Conservation (phyloP, 257 asterid genomes). For the Capsicum pubescens region DNA sequence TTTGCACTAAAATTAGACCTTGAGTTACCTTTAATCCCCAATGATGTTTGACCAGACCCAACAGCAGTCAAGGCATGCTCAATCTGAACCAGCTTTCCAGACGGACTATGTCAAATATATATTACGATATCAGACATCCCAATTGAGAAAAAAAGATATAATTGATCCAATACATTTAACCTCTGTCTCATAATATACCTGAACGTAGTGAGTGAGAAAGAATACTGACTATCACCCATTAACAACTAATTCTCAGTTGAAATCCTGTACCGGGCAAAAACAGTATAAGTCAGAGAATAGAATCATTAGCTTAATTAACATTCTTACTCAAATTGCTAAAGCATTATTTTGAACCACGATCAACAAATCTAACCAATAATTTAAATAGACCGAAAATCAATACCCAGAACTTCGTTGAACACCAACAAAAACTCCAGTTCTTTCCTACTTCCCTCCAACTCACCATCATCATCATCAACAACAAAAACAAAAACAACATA, state of each 20-base stretch:
- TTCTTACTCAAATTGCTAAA: neutral
- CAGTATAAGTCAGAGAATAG: neutral
- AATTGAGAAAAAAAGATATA: neutral
- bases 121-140: neutral
- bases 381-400: neutral
- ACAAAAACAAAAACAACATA: no score
- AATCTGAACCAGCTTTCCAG: slow-evolving; percentile 98
- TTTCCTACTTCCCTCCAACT: slow-evolving; percentile 8
- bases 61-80: slow-evolving; percentile 99
- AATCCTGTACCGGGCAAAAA: neutral
- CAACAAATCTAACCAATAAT: neutral
- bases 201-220: slow-evolving; percentile 98
- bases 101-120: slow-evolving; percentile 56
- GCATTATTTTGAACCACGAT: neutral
- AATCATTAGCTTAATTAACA: slow-evolving; percentile 6
- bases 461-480: no score
- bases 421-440: neutral
- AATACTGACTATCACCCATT: slow-evolving; percentile 99
- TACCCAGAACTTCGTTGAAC: neutral
- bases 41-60: slow-evolving; percentile 98
- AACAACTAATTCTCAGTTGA: neutral
- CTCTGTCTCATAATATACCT: slow-evolving; percentile 53
- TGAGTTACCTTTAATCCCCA: slow-evolving; percentile 88
- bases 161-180: neutral
- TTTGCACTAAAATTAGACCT: neutral